phyloP scores from a whole-genome alignment of 108 stramenopile genomes.

The Nitzschia sp. region DNA sequence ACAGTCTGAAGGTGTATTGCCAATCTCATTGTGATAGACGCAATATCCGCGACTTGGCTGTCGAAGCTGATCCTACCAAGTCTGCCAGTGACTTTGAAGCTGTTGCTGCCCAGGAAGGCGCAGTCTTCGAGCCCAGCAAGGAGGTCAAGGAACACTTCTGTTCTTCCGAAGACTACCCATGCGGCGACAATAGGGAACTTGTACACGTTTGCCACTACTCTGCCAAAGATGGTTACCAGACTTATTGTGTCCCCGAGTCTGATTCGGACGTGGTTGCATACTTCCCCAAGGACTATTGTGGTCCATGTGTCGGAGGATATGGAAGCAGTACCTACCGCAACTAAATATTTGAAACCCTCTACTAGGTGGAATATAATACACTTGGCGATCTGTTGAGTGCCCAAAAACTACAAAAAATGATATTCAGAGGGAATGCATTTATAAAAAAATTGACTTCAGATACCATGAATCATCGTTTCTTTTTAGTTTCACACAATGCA shows the following conservation, averaged over 20 bases:
- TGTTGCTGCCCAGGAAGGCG: neutral
- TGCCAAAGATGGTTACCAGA: conserved; percentile 13
- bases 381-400: no score
- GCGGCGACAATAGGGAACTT: conserved; percentile 2
- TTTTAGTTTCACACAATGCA: no score
- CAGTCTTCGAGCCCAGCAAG: neutral
- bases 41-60: neutral
- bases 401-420: no score
- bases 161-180: conserved; percentile 20
- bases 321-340: neutral
- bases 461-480: no score
- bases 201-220: conserved; percentile 31
- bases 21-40: neutral
- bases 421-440: no score
- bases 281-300: conserved; percentile 27
- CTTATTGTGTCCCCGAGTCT: conserved; percentile 23
- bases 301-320: conserved; percentile 29
- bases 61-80: neutral
- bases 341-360: neutral
- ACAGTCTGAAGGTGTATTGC: conserved; percentile 19
- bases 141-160: neutral
- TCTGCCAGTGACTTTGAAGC: neutral
- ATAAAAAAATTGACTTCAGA: no score
- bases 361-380: no score
- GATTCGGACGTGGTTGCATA: conserved; percentile 19